Conservation (phyloP, 2,329 filamentous ascomycete genomes). For the Fusarium coicis region DNA sequence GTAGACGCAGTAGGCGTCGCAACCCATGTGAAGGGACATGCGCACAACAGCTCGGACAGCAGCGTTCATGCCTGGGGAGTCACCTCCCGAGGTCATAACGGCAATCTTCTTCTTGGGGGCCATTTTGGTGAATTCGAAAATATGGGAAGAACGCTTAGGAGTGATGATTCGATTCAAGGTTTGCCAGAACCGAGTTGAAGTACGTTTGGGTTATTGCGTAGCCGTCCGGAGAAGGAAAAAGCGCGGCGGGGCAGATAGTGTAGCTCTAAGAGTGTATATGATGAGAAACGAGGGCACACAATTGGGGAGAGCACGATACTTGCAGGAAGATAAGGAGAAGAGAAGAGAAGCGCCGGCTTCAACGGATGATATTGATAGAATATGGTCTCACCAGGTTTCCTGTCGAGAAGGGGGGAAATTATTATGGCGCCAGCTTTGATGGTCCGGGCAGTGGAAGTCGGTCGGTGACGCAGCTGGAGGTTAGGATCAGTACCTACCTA, state of each 20-base stretch:
- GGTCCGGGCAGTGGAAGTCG: constrained; percentile 25
- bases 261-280: constrained; percentile 41
- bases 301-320: constrained; percentile 11
- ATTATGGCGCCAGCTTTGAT: constrained; percentile 46
- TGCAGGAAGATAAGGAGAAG: constrained; percentile 30
- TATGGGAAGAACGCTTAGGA: constrained; percentile 16
- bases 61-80: constrained; percentile 95
- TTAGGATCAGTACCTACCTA: constrained; percentile 10
- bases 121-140: constrained; percentile 52
- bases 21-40: constrained; percentile 86
- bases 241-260: constrained; percentile 47
- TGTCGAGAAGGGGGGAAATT: constrained; percentile 37
- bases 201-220: constrained; percentile 35
- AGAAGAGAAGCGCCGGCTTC: constrained; percentile 21
- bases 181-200: constrained; percentile 38
- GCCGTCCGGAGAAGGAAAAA: constrained; percentile 40
- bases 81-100: constrained; percentile 93
- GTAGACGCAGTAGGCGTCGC: constrained; percentile 83
- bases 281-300: constrained; percentile 37
- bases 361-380: constrained; percentile 40
- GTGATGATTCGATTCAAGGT: constrained; percentile 33
- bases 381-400: constrained; percentile 39
- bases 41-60: constrained; percentile 91
- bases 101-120: constrained; percentile 75
- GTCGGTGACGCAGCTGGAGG: constrained; percentile 38